These are phyloP conservation scores for Oenanthe javanica DNA, from an alignment of 140 eudicot genomes.

Conservation along the genomic window DNA sequence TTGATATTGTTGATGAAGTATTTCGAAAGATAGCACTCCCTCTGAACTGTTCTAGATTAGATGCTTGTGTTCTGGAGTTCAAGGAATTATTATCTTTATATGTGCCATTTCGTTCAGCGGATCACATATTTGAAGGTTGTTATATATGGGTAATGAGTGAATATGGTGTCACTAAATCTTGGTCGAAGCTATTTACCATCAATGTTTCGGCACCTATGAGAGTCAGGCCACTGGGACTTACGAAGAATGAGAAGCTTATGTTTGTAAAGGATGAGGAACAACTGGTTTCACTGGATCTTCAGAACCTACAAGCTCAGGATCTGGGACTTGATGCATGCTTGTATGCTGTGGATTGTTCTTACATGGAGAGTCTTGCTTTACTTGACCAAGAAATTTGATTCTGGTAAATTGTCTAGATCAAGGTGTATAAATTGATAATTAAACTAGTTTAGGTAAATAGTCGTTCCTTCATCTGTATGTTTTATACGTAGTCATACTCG, in stretches of 20 bases:
- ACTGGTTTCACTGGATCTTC: constrained; percentile 3
- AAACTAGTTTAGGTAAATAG: not conserved
- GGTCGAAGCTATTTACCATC: not conserved
- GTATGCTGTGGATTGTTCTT: constrained; percentile 1
- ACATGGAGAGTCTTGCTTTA: constrained; percentile 10
- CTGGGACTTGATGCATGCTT: constrained; percentile 7
- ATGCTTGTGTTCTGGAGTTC: not conserved
- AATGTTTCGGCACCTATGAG: constrained; percentile 4
- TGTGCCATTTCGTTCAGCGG: not conserved
- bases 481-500: no score
- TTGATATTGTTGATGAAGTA: constrained; percentile 3
- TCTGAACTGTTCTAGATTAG: not conserved
- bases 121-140: constrained; percentile 3
- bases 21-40: constrained; percentile 8
- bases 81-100: constrained; percentile 2
- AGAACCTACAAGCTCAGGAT: constrained; percentile 2
- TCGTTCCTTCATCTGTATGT: not conserved
- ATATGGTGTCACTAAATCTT: constrained; percentile 8
- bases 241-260: constrained; percentile 10
- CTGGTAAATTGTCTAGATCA: not conserved
- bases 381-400: constrained; percentile 1
- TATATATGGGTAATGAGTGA: constrained; percentile 11
- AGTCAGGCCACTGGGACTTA: not conserved
- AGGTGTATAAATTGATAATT: not conserved
- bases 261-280: constrained; percentile 8